Evolutionary conservation across 768 basidiomycete genomes (phyloP).

Genomic region (Russula vinacea): DNA sequence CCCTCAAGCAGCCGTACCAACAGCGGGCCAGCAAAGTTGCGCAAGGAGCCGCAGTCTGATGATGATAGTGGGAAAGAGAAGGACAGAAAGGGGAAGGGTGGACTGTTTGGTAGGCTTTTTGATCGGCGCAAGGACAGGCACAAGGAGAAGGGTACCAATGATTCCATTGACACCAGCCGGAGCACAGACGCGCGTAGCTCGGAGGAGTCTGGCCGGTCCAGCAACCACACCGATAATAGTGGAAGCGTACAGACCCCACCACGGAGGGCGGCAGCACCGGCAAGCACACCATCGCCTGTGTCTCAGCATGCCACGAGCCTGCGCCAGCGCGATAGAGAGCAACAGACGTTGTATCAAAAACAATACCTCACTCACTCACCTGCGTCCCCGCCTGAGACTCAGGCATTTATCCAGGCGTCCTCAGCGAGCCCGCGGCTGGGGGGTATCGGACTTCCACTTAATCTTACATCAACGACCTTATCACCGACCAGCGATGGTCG

Average conservation of each 20-base stretch:
- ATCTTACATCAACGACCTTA: conserved; percentile 42
- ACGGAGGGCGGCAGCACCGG: conserved; percentile 37
- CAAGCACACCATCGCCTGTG: conserved; percentile 41
- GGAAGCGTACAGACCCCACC: conserved; percentile 31
- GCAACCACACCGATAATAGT: conserved; percentile 35
- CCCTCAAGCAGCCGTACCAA: conserved; percentile 12
- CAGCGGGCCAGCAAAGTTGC: conserved; percentile 38
- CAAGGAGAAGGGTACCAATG: conserved; percentile 51
- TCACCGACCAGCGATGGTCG: conserved; percentile 43
- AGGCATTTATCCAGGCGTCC: conserved; percentile 71
- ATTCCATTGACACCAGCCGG: conserved; percentile 43
- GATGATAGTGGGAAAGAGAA: conserved; percentile 50
- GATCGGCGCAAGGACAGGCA: conserved; percentile 71
- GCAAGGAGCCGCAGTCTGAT: conserved; percentile 44
- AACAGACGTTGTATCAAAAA: conserved; percentile 76
- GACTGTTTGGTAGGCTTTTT: conserved; percentile 77
- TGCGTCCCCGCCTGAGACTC: conserved; percentile 69
- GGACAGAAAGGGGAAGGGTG: conserved; percentile 61
- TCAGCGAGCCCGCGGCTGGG: conserved; percentile 67
- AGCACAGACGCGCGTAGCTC: conserved; percentile 43
- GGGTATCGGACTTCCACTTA: conserved; percentile 36
- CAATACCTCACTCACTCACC: conserved; percentile 88
- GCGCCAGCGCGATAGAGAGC: conserved; percentile 84
- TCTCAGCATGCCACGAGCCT: conserved; percentile 64
- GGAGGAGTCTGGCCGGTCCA: conserved; percentile 61